Evolutionary conservation across 768 basidiomycete genomes (phyloP).

Genomic region (Russula sp.): DNA sequence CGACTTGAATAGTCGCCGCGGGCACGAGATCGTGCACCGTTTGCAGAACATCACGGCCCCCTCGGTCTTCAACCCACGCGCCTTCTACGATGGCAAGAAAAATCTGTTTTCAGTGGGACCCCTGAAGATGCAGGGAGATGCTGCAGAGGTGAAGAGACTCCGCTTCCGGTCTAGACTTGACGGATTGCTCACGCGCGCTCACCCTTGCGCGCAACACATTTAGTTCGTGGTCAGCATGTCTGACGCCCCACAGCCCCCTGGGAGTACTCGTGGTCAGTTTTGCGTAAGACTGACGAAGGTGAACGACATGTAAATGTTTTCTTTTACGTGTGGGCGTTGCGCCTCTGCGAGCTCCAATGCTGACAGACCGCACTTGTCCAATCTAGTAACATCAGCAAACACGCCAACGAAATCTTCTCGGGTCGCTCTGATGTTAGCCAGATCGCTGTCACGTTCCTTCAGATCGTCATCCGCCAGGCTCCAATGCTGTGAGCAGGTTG

Average conservation of each 20-base stretch:
- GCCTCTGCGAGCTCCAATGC: neutral
- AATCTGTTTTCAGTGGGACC: conserved; percentile 26
- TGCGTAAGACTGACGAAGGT: conserved; percentile 23
- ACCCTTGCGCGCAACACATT: neutral
- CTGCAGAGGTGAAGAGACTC: conserved; percentile 18
- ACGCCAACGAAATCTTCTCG: conserved; percentile 20
- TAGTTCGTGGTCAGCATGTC: conserved; percentile 22
- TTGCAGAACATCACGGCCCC: conserved; percentile 21
- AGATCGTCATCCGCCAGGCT: conserved; percentile 27
- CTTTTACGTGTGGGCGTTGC: neutral
- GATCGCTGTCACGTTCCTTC: conserved; percentile 21
- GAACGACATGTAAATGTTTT: conserved; percentile 19
- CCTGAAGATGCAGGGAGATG: conserved; percentile 24
- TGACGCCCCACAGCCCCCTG: conserved; percentile 13
- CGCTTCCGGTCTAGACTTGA: neutral
- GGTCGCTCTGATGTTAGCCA: conserved; percentile 15
- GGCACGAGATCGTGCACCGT: conserved; percentile 24
- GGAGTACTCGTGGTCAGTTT: conserved; percentile 24
- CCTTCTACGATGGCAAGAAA: conserved; percentile 27
- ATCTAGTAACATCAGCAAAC: conserved; percentile 13
- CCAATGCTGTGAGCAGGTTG: conserved; percentile 25
- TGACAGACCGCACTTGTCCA: neutral
- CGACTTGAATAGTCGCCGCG: conserved; percentile 20
- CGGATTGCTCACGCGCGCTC: conserved; percentile 7
- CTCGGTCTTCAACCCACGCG: conserved; percentile 22